phyloP scores from a whole-genome alignment of 192 early-diverging fungal species.

The Linnemannia exigua region DNA sequence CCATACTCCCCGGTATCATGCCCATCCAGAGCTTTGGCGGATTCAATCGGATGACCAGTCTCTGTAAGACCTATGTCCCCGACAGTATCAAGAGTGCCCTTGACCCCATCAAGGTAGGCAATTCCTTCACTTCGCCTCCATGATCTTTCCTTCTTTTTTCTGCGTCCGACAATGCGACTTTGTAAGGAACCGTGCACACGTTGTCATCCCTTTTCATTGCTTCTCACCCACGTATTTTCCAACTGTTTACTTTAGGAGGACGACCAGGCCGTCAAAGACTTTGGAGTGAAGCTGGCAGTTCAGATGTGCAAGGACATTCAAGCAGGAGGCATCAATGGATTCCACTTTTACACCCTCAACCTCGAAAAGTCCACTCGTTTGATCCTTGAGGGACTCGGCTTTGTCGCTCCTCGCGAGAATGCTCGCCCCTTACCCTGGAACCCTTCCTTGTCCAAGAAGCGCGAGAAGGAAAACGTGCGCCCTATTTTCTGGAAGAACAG shows the following conservation, averaged over 20 bases:
- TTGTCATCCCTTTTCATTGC: no score
- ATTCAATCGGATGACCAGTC: slow-evolving; percentile 88
- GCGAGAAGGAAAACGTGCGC: slow-evolving; percentile 95
- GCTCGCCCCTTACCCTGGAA: slow-evolving; percentile 85
- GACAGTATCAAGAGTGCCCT: slow-evolving; percentile 77
- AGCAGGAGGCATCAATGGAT: slow-evolving; percentile 69
- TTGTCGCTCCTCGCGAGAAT: slow-evolving; percentile 75
- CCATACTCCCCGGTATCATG: slow-evolving; percentile 94
- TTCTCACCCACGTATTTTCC: neutral
- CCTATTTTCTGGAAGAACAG: slow-evolving; percentile 99
- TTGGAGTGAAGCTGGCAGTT: slow-evolving; percentile 87
- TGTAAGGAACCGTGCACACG: neutral
- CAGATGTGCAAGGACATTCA: slow-evolving; percentile 78
- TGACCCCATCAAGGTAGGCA: slow-evolving; percentile 83
- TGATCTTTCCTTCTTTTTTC: neutral
- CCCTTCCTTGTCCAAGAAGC: slow-evolving; percentile 74
- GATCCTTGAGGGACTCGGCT: slow-evolving; percentile 82
- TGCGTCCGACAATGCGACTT: neutral
- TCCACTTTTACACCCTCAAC: slow-evolving; percentile 97
- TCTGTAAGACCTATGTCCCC: slow-evolving; percentile 91
- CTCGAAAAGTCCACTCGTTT: slow-evolving; percentile 88
- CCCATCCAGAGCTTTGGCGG: slow-evolving; percentile 94
- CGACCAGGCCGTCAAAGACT: slow-evolving; percentile 96
- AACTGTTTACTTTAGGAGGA: slow-evolving; percentile 66
- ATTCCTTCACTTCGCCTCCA: neutral